phyloP scores from a whole-genome alignment of 192 early-diverging fungal species.

The Diversispora epigaea region DNA sequence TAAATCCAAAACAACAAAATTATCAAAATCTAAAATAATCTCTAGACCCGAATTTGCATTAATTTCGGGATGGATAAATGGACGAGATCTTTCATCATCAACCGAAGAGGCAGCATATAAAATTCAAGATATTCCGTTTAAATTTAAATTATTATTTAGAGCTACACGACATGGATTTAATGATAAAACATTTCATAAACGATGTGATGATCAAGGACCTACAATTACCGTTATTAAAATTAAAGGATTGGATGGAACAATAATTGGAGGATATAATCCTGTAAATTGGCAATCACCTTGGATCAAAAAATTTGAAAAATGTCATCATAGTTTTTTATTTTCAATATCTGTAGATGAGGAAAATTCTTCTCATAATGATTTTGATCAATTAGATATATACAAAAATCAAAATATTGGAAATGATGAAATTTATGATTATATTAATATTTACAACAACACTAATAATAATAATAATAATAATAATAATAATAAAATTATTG shows the following conservation, averaged over 20 bases:
- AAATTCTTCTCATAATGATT: neutral
- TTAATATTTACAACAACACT: too few relatives aligned
- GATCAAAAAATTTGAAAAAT: neutral
- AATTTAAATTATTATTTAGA: neutral
- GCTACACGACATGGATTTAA: neutral
- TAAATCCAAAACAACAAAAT: neutral
- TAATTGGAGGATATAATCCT: slow-evolving; percentile 1
- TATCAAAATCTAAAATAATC: neutral
- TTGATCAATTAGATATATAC: neutral
- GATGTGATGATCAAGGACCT: neutral
- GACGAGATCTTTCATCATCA: neutral
- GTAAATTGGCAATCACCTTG: neutral
- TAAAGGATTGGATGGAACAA: neutral
- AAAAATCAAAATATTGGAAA: neutral
- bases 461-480: too few relatives aligned
- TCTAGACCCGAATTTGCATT: neutral
- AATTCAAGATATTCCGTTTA: neutral
- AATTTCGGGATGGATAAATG: neutral
- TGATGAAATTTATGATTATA: too few relatives aligned
- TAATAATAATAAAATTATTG: neutral
- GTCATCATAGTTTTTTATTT: slow-evolving; percentile 1
- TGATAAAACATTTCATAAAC: neutral
- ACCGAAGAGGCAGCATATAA: neutral
- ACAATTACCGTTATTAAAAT: neutral
- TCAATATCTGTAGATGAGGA: neutral